Percentiles rank a stretch among this genome's conserved stretches.
Conservation (phyloP, 257 asterid genomes). For the Nicotiana sylvestris region DNA sequence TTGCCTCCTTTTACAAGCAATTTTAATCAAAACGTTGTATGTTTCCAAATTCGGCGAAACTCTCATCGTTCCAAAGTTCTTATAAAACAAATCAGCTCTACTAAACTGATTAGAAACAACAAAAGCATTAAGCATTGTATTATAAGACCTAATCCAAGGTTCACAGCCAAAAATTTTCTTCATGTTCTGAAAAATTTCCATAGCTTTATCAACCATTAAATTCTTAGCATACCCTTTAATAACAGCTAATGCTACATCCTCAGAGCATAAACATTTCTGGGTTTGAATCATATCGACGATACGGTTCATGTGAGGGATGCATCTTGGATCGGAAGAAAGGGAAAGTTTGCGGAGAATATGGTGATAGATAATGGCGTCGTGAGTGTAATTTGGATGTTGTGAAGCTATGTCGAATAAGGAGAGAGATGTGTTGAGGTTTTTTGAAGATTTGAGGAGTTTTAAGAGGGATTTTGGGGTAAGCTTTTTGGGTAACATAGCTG, state of each 20-base stretch:
- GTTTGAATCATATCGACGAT: constrained; percentile 47
- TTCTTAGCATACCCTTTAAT: constrained; percentile 57
- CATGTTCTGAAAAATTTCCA: constrained; percentile 68
- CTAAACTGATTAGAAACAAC: constrained; percentile 56
- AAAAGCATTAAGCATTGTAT: constrained; percentile 66
- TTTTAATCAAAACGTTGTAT: constrained; percentile 59
- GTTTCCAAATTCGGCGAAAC: constrained; percentile 62
- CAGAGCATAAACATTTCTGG: constrained; percentile 57
- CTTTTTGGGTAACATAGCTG: constrained; percentile 41
- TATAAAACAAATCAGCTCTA: constrained; percentile 66
- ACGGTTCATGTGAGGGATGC: constrained; percentile 36
- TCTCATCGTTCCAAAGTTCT: constrained; percentile 57
- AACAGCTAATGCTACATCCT: constrained; percentile 56
- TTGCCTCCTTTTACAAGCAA: constrained; percentile 51
- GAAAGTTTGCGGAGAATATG: constrained; percentile 81
- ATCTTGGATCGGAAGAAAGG: constrained; percentile 33
- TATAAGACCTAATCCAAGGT: constrained; percentile 70
- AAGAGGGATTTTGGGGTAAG: constrained; percentile 52
- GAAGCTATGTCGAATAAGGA: constrained; percentile 59
- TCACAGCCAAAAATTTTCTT: constrained; percentile 58
- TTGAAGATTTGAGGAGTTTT: constrained; percentile 61
- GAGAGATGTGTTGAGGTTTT: constrained; percentile 49
- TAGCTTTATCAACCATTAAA: constrained; percentile 52
- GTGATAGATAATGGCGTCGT: constrained; percentile 48
- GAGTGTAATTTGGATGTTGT: constrained; percentile 45